Percentiles rank a stretch among this genome's conserved stretches.
These are phyloP conservation scores for Hypoxylon subgilvum DNA, from an alignment of 495 filamentous ascomycete genomes.

Conservation along the genomic window DNA sequence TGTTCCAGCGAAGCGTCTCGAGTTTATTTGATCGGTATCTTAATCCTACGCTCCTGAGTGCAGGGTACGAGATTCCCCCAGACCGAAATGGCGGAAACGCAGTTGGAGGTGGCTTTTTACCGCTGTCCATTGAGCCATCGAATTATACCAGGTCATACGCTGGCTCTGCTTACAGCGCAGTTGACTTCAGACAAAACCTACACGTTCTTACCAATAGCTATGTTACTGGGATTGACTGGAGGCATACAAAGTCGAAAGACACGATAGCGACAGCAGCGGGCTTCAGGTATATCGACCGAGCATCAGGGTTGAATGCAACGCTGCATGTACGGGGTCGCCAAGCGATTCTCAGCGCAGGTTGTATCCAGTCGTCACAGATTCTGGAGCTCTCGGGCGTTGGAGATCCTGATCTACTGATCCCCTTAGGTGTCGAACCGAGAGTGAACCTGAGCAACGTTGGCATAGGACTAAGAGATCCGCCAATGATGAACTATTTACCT, in stretches of 20 bases:
- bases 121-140: neutral
- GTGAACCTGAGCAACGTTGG: slow-evolving; percentile 4
- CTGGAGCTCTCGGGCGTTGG: slow-evolving; percentile 13
- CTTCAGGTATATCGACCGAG: neutral
- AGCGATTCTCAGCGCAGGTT: slow-evolving; percentile 7
- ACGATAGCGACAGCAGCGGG: neutral
- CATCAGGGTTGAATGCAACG: neutral
- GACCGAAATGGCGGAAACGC: slow-evolving; percentile 1
- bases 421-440: neutral
- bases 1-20: neutral
- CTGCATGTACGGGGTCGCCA: neutral
- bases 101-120: neutral
- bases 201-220: neutral
- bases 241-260: neutral
- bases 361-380: slow-evolving; percentile 9
- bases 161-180: neutral
- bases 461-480: slow-evolving; percentile 2
- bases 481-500: slow-evolving; percentile 1
- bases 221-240: neutral
- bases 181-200: neutral
- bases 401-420: neutral
- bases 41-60: neutral
- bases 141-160: slow-evolving; percentile 1
- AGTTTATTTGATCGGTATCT: neutral
- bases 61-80: neutral